Evolutionary conservation across 495 filamentous ascomycete species (phyloP), one percentile per base, ranked within the genome.

Genomic region (Pseudomonodictys pantanalensis): DNA sequence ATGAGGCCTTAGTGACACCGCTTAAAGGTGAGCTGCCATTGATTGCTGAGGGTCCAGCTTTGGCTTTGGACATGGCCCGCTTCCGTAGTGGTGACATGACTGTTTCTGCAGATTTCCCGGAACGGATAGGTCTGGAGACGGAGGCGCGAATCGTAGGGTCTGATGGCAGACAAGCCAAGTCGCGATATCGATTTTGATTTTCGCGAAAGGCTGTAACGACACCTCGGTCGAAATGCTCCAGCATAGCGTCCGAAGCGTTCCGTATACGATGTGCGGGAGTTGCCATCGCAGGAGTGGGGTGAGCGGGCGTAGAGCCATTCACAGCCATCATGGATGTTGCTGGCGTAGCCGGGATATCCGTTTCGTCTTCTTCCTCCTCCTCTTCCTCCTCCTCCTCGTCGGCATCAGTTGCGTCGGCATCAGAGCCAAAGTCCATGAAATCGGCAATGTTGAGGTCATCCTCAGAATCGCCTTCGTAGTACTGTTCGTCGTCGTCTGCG

Each of bases 131-230:
- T 6, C 65, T 47, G 9, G 66, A 65, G 35, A 53, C 55, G 18
- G 62, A 65, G 8, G 66, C 62, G 5, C 62, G 62, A 28, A 59
- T 43, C 23, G 49, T 44, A 10, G 66, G 62, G 29, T 63, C 54
- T 24, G 62, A 44, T 18, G 62, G 66, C 17, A 63, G 63, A 44
- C 66, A 42, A 22, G 66, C 47, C 26, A 66, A n/a, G 29, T 60
- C 56, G 7, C 64, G 55, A 26, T 53, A 61, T 6, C 85, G 83
- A 67, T 82, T 83, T 70, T 92, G 86, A 67, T 91, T 88, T 33
- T 83, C 82, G 38, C 88, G 87, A 75, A 92, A 93, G 7, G 88
- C 86, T 29, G 86, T 87, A 57, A 91, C 87, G 33, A 85, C 79
- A 50, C 83, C 81, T 41, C 81, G 77, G 63, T 86, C 83, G 52